Evolutionary conservation across 140 eudicot genomes (phyloP), one percentile per base, ranked within the genome.

Genomic region (Erigeron philadelphicus): DNA sequence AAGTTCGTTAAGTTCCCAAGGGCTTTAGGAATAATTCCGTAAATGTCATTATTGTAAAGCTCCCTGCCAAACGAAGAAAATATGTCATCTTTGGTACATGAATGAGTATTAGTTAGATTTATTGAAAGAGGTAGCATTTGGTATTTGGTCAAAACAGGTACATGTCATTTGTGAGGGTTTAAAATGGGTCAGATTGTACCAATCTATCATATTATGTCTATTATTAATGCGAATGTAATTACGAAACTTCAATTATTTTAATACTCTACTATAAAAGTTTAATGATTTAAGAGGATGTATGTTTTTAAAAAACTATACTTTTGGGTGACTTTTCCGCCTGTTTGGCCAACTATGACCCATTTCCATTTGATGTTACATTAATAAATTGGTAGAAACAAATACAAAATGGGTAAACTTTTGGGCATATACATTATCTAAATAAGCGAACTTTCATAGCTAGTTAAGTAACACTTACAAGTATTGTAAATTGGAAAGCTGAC

Each of bases 1-100:
- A 90, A 84, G 59, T 81, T 82, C 12, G 89, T 82, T 75, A 89
- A 79, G 76, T 89, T 86, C 73, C 96, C 96, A n/a, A 86, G 76
- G 75, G 75, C 91, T 25, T 12, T 7, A 44, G 95, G 96, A 67
- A 89, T 57, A 74, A 41, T 76, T 65, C 96, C 95, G 9, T 80
- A 82, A 71, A 89, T 76, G 64, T 80, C 84, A 71, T 89, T 90
- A 75, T 87, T 79, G 71, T 40, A 87, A 63, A 90, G 83, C 75
- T 87, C 94, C 87, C 97, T 90, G 90, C 65, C 25, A n/a, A 1
- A 58, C 21, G 47, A 1, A 42, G 3, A 23, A 23, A 45, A 19
- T 47, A 16, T 13, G 45, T 64, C 38, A 31, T 3, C 38, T 47
- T 42, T 9, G 23, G 42, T 15, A 50, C 18, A 18, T 15, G 23